These are phyloP conservation scores for Fomitopsis betulina DNA, from an alignment of 1,284 basidiomycete genomes.

Conservation along the genomic window DNA sequence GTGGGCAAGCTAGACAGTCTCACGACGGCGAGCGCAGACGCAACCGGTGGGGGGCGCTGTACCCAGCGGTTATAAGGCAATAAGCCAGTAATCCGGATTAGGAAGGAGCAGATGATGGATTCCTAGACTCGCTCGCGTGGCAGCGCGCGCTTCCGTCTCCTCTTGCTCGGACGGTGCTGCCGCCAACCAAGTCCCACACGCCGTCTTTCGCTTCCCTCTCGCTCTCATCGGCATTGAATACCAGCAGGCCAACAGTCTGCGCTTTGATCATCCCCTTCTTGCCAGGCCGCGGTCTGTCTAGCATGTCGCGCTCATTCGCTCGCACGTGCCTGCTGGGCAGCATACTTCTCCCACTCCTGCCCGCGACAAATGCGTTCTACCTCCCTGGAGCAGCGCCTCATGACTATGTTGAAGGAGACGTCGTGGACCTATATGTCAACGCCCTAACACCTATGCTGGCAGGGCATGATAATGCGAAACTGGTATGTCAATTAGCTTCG, in stretches of 20 bases:
- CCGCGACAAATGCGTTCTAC: constrained; percentile 50
- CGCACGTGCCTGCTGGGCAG: constrained; percentile 12
- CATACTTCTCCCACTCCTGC: constrained; percentile 19
- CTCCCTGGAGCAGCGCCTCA: constrained; percentile 78
- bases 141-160: neutral
- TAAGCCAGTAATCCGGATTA: neutral
- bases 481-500: constrained; percentile 43
- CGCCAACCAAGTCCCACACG: neutral
- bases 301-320: constrained; percentile 4
- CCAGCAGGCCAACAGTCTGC: neutral
- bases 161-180: neutral
- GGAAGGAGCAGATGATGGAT: neutral
- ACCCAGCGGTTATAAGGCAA: neutral
- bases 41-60: neutral
- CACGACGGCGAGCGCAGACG: neutral
- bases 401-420: constrained; percentile 68
- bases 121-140: neutral
- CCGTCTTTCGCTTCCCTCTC: neutral
- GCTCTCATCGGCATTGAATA: neutral
- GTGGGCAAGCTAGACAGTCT: neutral
- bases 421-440: constrained; percentile 80
- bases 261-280: neutral
- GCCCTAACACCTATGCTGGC: constrained; percentile 82
- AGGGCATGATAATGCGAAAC: constrained; percentile 67
- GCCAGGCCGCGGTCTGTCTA: neutral